Evolutionary conservation across 495 filamentous ascomycete species (phyloP).

Genomic region (Melanomma pulvis-pyrius): DNA sequence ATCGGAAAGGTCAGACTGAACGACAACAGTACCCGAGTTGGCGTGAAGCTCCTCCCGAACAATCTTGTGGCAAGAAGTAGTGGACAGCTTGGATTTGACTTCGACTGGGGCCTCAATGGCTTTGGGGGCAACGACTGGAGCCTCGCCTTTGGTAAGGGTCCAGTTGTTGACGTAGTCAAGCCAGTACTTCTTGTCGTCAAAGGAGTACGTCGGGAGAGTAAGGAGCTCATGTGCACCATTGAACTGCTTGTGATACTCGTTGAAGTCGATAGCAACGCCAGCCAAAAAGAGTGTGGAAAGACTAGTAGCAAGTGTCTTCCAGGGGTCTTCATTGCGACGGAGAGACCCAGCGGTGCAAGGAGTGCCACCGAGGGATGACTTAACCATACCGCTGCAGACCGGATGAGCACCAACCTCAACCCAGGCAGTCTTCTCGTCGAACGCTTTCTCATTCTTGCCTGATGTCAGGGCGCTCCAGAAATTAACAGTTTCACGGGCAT

Average conservation of each 20-base stretch:
- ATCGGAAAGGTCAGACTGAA: constrained; percentile 48
- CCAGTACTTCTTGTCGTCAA: constrained; percentile 58
- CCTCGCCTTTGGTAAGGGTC: constrained; percentile 54
- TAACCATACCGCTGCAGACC: constrained; percentile 49
- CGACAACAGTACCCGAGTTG: constrained; percentile 44
- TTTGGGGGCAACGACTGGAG: constrained; percentile 35
- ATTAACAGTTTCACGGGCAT: constrained; percentile 51
- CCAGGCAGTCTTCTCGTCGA: constrained; percentile 51
- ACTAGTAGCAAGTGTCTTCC: constrained; percentile 51
- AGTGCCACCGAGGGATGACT: constrained; percentile 45
- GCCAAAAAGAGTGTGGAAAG: constrained; percentile 46
- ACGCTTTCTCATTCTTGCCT: constrained; percentile 46
- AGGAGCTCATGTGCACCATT: constrained; percentile 48
- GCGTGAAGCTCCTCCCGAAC: constrained; percentile 46
- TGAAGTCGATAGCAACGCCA: constrained; percentile 52
- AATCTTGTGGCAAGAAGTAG: constrained; percentile 49
- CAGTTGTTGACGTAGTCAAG: constrained; percentile 55
- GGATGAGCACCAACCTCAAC: constrained; percentile 51
- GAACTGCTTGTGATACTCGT: constrained; percentile 54
- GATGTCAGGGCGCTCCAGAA: constrained; percentile 48
- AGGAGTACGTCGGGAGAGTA: constrained; percentile 52
- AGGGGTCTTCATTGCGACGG: constrained; percentile 51
- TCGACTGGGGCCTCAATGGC: constrained; percentile 37
- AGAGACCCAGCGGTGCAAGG: constrained; percentile 49
- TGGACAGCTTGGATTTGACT: constrained; percentile 44